Evolutionary conservation across 345 rosid species (phyloP), one percentile per base, ranked within the genome.

Genomic region (Populus alba): DNA sequence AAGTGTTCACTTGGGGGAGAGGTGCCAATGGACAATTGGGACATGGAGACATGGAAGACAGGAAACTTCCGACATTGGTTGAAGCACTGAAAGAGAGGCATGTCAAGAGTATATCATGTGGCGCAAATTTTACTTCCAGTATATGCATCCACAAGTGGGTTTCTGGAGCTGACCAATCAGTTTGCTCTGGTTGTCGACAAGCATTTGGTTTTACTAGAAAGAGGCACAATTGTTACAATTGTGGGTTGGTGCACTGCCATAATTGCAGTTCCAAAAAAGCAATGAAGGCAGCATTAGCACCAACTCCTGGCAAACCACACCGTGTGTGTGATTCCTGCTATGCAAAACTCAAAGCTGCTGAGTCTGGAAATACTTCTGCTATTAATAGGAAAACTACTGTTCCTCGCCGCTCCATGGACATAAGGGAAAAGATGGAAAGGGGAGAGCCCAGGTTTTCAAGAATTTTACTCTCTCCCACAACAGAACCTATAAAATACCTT

Each of bases 111-210:
- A 87, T 96, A 85, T 90, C 97, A 45, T 96, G 99, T 68, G 99
- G 99, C 71, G 90, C 98, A 4, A 94, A 92, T 89, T 94, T 92
- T 73, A 89, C 97, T 55, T 90, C 98, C 29, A 87, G 94, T 74
- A 92, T 96, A 77, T 96, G 97, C 83, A 91, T 91, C 75, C 99
- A 94, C 82, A 96, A 96, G 75, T 96, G 99, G 99, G 92, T 92
- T 68, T 92, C 98, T 0, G 98, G 98, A 37, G 91, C 92, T 8
- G 99, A 96, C 75, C 99, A 94, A 74, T 96, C 98, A 13, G 83
- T 94, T 80, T 96, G 99, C 87, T 89, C 95, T 38, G 91, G 94
- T 15, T 96, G 99, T 77, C 89, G 97, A 51, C 98, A 91, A 81
- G 91, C 97, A 23, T 96, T 96, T 73, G 97, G 99, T 18, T 96